A percentile compares a stretch with the other conserved stretches of the same genome.
phyloP scores from a whole-genome alignment of 352 stramenopile species.

The Globisporangium paroecandrum region DNA sequence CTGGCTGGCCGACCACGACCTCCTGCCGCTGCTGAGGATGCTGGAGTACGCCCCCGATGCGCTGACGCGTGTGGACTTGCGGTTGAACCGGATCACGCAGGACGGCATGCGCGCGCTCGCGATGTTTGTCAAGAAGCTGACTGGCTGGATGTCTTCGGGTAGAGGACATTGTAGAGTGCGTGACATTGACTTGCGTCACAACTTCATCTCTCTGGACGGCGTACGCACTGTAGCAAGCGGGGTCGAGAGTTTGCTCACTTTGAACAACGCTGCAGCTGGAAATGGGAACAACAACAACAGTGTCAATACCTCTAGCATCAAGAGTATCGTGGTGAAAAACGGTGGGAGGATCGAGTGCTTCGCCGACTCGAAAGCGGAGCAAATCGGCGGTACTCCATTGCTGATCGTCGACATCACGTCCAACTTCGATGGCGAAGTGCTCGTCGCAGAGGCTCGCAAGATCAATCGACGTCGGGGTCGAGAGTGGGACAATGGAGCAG shows the following conservation, averaged over 20 bases:
- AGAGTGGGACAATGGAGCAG: slow-evolving; percentile 3
- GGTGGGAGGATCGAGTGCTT: slow-evolving; percentile 61
- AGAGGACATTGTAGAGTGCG: slow-evolving; percentile 14
- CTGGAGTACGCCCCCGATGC: slow-evolving; percentile 24
- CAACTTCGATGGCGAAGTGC: slow-evolving; percentile 39
- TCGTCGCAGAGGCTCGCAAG: slow-evolving; percentile 30
- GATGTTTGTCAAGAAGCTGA: slow-evolving; percentile 26
- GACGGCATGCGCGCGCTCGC: slow-evolving; percentile 37
- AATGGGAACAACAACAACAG: not conserved
- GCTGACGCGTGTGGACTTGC: slow-evolving; percentile 46
- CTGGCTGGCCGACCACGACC: slow-evolving; percentile 49
- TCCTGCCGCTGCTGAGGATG: slow-evolving; percentile 37
- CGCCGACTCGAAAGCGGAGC: slow-evolving; percentile 14
- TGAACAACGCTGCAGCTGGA: not conserved
- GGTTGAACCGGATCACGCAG: slow-evolving; percentile 57
- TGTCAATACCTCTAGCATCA: slow-evolving; percentile 10
- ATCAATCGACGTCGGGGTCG: slow-evolving; percentile 15
- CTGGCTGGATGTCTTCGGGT: not conserved
- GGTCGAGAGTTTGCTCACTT: slow-evolving; percentile 32
- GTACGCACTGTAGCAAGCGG: slow-evolving; percentile 48
- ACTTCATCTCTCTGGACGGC: slow-evolving; percentile 66
- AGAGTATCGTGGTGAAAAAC: slow-evolving; percentile 40
- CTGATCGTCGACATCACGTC: slow-evolving; percentile 48
- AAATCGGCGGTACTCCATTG: slow-evolving; percentile 16
- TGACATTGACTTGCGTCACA: slow-evolving; percentile 65